Conservation (phyloP, 208 protist species). For the Crithidia fasciculata region DNA sequence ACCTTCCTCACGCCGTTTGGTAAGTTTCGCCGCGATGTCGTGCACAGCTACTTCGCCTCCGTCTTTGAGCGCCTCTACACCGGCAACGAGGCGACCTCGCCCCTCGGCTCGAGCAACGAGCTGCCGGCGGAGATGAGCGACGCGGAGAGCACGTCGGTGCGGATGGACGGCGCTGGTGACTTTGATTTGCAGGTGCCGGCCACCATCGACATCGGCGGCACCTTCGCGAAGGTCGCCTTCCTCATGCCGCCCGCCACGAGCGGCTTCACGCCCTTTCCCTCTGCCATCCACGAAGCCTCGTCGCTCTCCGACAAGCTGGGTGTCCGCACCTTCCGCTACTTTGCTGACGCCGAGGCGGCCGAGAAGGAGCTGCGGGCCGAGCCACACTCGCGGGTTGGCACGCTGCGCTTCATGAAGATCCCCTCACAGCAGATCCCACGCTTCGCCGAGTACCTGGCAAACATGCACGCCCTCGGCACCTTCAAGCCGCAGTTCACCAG, state of each 20-base stretch:
- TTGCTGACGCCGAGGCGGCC: slow-evolving; percentile 43
- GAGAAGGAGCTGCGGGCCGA: slow-evolving; percentile 42
- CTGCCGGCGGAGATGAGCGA: slow-evolving; percentile 38
- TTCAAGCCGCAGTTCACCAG: slow-evolving; percentile 56
- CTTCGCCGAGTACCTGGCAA: slow-evolving; percentile 66
- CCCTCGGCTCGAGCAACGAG: slow-evolving; percentile 14
- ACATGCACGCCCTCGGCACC: slow-evolving; percentile 31
- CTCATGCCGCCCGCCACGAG: slow-evolving; percentile 59
- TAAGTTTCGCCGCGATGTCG: slow-evolving; percentile 56
- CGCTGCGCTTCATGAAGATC: slow-evolving; percentile 85
- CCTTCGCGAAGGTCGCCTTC: slow-evolving; percentile 90
- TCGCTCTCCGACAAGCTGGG: slow-evolving; percentile 76
- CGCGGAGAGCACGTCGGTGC: slow-evolving; percentile 32
- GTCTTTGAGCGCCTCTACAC: slow-evolving; percentile 73
- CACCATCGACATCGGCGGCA: slow-evolving; percentile 91
- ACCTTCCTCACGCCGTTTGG: slow-evolving; percentile 83
- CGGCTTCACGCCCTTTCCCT: slow-evolving; percentile 28
- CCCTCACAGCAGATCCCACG: slow-evolving; percentile 80
- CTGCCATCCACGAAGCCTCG: slow-evolving; percentile 69
- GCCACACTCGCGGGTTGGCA: slow-evolving; percentile 59
- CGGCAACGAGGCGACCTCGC: slow-evolving; percentile 21
- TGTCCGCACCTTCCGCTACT: slow-evolving; percentile 67
- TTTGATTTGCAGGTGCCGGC: slow-evolving; percentile 63
- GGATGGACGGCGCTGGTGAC: not conserved
- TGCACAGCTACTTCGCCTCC: slow-evolving; percentile 74